phyloP scores from a whole-genome alignment of 2,329 filamentous ascomycete genomes.

The Colletotrichum destructivum region DNA sequence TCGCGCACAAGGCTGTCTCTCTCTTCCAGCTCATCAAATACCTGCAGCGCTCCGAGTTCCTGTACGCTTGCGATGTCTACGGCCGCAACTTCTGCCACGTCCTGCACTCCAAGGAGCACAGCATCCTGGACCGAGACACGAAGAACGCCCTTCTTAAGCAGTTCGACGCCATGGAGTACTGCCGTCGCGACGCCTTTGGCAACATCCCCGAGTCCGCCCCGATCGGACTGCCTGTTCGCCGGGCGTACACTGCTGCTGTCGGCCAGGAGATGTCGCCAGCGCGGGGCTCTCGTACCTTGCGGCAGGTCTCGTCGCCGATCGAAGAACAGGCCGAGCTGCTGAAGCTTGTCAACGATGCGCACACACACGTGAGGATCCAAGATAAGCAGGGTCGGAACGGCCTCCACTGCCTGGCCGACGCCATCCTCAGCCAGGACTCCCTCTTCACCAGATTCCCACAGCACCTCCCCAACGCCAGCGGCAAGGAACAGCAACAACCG shows the following conservation, averaged over 20 bases:
- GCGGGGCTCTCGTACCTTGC: slow-evolving; percentile 12
- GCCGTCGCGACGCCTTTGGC: slow-evolving; percentile 66
- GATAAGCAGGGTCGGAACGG: slow-evolving; percentile 68
- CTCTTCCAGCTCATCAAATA: slow-evolving; percentile 48
- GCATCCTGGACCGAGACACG: slow-evolving; percentile 48
- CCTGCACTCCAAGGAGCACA: slow-evolving; percentile 47
- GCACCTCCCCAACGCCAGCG: slow-evolving; percentile 47
- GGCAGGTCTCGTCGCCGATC: slow-evolving; percentile 17
- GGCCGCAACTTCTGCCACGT: slow-evolving; percentile 69
- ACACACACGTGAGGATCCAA: slow-evolving; percentile 53
- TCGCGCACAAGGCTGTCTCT: slow-evolving; percentile 47
- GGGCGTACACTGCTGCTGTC: slow-evolving; percentile 37
- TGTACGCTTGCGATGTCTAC: slow-evolving; percentile 62
- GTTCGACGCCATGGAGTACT: slow-evolving; percentile 51
- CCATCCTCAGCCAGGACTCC: slow-evolving; percentile 59
- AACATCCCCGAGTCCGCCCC: slow-evolving; percentile 45
- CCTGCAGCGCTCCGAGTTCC: slow-evolving; percentile 45
- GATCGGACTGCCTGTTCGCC: slow-evolving; percentile 41
- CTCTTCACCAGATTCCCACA: slow-evolving; percentile 54
- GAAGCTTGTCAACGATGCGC: slow-evolving; percentile 53
- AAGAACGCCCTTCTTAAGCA: slow-evolving; percentile 53
- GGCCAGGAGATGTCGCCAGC: slow-evolving; percentile 31
- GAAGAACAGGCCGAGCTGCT: slow-evolving; percentile 54
- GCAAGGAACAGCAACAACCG: slow-evolving; percentile 41
- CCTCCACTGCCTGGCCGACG: slow-evolving; percentile 71